A percentile compares a stretch with the other conserved stretches of the same genome.
phyloP scores from a whole-genome alignment of 2,329 filamentous ascomycete species.

The Xylaria sp. region DNA sequence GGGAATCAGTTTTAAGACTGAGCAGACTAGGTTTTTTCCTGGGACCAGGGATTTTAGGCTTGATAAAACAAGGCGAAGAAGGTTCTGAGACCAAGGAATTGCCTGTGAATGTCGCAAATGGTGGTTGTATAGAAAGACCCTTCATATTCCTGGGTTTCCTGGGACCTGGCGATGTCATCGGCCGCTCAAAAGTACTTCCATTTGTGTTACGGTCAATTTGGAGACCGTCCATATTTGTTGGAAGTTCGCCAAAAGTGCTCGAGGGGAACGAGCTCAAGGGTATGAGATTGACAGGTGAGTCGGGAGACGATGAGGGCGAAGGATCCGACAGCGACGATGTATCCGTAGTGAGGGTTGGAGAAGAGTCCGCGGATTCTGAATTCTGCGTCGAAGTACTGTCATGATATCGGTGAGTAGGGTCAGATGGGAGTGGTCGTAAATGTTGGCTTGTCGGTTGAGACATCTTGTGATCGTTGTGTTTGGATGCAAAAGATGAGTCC shows the following conservation, averaged over 20 bases:
- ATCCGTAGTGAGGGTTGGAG: slow-evolving; percentile 91
- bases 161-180: slow-evolving; percentile 75
- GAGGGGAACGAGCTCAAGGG: slow-evolving; percentile 75
- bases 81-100: slow-evolving; percentile 70
- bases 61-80: slow-evolving; percentile 80
- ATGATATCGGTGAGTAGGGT: slow-evolving; percentile 73
- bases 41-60: slow-evolving; percentile 76
- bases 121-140: slow-evolving; percentile 80
- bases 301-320: slow-evolving; percentile 90
- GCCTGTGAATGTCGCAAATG: slow-evolving; percentile 58
- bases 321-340: slow-evolving; percentile 90
- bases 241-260: slow-evolving; percentile 63
- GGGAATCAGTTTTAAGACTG: slow-evolving; percentile 77
- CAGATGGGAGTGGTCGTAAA: slow-evolving; percentile 55
- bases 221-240: slow-evolving; percentile 58
- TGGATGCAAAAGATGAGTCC: slow-evolving; percentile 52
- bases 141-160: slow-evolving; percentile 85
- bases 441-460: slow-evolving; percentile 52
- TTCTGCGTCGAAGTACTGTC: slow-evolving; percentile 81
- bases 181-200: slow-evolving; percentile 57
- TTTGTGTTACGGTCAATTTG: slow-evolving; percentile 52
- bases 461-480: slow-evolving; percentile 45
- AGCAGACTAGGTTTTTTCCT: slow-evolving; percentile 81
- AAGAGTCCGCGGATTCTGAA: slow-evolving; percentile 90
- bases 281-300: slow-evolving; percentile 82